Evolutionary conservation across 2,329 filamentous ascomycete species (phyloP).

Genomic region (Alternaria triticimaculans): DNA sequence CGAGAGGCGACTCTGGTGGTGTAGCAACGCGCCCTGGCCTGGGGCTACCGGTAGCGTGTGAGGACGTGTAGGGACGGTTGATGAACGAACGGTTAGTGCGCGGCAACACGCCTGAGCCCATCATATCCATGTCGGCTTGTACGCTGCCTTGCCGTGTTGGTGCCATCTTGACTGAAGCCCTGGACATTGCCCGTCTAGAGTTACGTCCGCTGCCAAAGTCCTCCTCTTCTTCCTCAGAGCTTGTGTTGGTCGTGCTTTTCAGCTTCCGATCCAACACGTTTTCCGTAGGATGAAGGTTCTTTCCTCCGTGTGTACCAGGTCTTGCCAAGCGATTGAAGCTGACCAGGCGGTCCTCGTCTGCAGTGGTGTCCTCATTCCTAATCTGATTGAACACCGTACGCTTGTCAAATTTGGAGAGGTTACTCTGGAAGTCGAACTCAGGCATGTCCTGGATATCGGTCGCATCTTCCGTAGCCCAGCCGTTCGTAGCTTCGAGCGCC

Average conservation of each 20-base stretch:
- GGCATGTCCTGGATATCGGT: constrained; percentile 92
- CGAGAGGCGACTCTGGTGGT: constrained; percentile 48
- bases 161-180: constrained; percentile 47
- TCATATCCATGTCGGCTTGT: constrained; percentile 45
- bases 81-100: constrained; percentile 43
- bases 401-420: constrained; percentile 95
- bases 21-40: constrained; percentile 41
- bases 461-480: constrained; percentile 95
- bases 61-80: constrained; percentile 45
- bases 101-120: constrained; percentile 38
- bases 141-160: constrained; percentile 51
- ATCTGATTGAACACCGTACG: constrained; percentile 90
- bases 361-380: constrained; percentile 82
- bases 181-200: constrained; percentile 49
- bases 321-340: constrained; percentile 76
- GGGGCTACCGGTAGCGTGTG: constrained; percentile 46
- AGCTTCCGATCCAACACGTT: constrained; percentile 76
- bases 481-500: constrained; percentile 69
- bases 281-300: constrained; percentile 90
- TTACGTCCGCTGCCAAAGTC: constrained; percentile 49
- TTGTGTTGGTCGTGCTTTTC: constrained; percentile 44
- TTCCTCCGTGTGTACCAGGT: constrained; percentile 67
- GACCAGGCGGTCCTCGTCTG: constrained; percentile 90
- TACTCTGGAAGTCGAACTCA: constrained; percentile 91
- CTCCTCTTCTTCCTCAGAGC: constrained; percentile 47